Conservation (phyloP, 2,329 filamentous ascomycete species). For the Dothidotthia symphoricarpi region DNA sequence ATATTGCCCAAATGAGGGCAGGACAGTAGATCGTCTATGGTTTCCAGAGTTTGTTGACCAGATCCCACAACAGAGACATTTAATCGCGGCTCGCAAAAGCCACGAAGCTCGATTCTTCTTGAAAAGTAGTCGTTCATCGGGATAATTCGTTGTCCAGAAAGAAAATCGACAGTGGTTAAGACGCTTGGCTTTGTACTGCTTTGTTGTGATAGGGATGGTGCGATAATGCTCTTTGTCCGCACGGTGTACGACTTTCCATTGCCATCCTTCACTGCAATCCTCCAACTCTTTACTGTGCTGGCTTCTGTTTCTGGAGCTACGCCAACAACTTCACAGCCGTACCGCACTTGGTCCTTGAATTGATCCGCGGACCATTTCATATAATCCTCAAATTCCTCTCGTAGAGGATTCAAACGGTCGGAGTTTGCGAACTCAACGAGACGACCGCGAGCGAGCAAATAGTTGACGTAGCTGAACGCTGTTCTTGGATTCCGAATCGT, state of each 20-base stretch:
- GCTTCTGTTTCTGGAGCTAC: slow-evolving; percentile 26
- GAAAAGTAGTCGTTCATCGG: slow-evolving; percentile 32
- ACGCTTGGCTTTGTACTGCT: slow-evolving; percentile 15
- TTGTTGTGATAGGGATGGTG: slow-evolving; percentile 24
- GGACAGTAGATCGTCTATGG: slow-evolving; percentile 35
- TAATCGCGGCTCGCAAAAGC: slow-evolving; percentile 27
- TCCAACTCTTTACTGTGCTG: slow-evolving; percentile 27
- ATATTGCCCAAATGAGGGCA: slow-evolving; percentile 38
- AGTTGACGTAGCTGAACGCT: slow-evolving; percentile 37
- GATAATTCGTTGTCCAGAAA: slow-evolving; percentile 36
- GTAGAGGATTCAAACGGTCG: slow-evolving; percentile 37
- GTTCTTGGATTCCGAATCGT: slow-evolving; percentile 39
- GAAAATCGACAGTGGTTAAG: slow-evolving; percentile 29
- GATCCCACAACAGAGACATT: slow-evolving; percentile 36
- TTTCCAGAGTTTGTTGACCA: slow-evolving; percentile 27
- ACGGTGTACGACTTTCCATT: slow-evolving; percentile 25
- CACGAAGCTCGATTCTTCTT: slow-evolving; percentile 32
- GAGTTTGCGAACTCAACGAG: slow-evolving; percentile 40
- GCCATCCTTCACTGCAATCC: slow-evolving; percentile 26
- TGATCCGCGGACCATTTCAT: slow-evolving; percentile 38
- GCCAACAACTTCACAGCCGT: slow-evolving; percentile 31
- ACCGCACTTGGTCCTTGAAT: slow-evolving; percentile 34
- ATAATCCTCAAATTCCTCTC: slow-evolving; percentile 43
- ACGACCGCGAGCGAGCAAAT: slow-evolving; percentile 31
- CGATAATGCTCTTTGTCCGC: slow-evolving; percentile 27